These are phyloP conservation scores for Gynostemma pentaphyllum DNA, from an alignment of 306 rosid genomes.

Conservation along the genomic window DNA sequence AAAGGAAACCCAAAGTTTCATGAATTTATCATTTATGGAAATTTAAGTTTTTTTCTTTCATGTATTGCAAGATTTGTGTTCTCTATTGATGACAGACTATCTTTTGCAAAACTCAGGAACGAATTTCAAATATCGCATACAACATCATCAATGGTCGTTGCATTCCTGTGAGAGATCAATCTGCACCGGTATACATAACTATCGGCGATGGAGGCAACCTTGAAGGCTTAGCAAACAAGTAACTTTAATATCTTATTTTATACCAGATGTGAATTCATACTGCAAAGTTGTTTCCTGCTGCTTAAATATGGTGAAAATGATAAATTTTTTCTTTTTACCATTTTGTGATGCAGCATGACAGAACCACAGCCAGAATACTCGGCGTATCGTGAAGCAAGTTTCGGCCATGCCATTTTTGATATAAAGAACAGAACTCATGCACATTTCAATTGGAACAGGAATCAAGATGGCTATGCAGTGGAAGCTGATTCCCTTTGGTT, in stretches of 20 bases:
- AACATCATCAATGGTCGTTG: conserved; percentile 58
- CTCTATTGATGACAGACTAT: not conserved
- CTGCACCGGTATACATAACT: conserved; percentile 83
- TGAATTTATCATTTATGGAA: not conserved
- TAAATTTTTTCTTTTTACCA: not conserved
- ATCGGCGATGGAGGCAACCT: conserved; percentile 89
- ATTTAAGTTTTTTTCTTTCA: too few relatives aligned
- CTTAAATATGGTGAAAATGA: not conserved
- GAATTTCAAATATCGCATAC: conserved; percentile 65
- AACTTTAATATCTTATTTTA: conserved; percentile 18
- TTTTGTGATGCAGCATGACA: conserved; percentile 48
- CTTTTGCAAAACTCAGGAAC: conserved; percentile 37
- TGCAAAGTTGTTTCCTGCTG: not conserved
- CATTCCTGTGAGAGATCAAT: conserved; percentile 48
- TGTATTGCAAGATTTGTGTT: not conserved
- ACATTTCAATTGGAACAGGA: conserved; percentile 61
- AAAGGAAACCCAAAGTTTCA: too few relatives aligned
- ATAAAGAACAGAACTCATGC: conserved; percentile 82
- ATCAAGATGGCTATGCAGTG: conserved; percentile 63
- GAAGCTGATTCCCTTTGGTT: conserved; percentile 66
- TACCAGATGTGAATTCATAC: not conserved
- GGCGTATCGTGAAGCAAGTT: conserved; percentile 73
- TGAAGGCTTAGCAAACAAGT: conserved; percentile 85
- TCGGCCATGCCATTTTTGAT: conserved; percentile 69
- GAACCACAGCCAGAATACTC: conserved; percentile 78